Percentiles rank a stretch among this genome's conserved stretches.
phyloP scores from a whole-genome alignment of 768 basidiomycete genomes.

The Trametes elegans region DNA sequence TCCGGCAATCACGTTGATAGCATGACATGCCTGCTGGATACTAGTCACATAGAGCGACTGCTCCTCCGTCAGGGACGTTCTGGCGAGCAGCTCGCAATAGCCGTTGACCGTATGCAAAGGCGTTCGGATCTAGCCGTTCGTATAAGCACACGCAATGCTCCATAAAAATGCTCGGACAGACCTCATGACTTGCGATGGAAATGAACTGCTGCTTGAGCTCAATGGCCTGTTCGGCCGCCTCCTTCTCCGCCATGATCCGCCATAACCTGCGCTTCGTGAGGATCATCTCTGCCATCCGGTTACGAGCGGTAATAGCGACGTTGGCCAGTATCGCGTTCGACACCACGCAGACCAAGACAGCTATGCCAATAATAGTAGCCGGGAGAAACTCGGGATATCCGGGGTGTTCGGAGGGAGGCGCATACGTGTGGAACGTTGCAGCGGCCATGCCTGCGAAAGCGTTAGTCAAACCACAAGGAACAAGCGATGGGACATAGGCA shows the following conservation, averaged over 20 bases:
- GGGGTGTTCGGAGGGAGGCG: slow-evolving; percentile 19
- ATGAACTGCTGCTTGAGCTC: slow-evolving; percentile 33
- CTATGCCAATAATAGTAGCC: slow-evolving; percentile 21
- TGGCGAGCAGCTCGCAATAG: slow-evolving; percentile 28
- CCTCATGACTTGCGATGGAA: slow-evolving; percentile 31
- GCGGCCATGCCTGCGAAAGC: slow-evolving; percentile 27
- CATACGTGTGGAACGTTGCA: slow-evolving; percentile 28
- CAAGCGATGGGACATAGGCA: no score
- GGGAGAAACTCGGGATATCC: slow-evolving; percentile 29
- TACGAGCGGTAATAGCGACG: slow-evolving; percentile 26
- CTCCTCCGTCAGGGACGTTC: slow-evolving; percentile 27
- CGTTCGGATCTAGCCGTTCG: slow-evolving; percentile 23
- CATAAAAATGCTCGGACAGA: not conserved
- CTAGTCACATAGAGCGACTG: slow-evolving; percentile 28
- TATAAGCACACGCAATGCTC: not conserved
- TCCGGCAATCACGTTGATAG: slow-evolving; percentile 31
- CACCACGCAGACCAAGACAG: slow-evolving; percentile 27
- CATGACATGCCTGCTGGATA: slow-evolving; percentile 31
- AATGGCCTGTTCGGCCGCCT: slow-evolving; percentile 31
- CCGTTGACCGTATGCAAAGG: slow-evolving; percentile 32
- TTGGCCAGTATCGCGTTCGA: slow-evolving; percentile 29
- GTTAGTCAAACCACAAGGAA: not conserved
- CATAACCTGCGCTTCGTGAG: slow-evolving; percentile 27
- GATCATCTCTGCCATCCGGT: slow-evolving; percentile 30
- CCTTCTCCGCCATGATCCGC: slow-evolving; percentile 33